These are phyloP conservation scores for Haematococcus lacustris DNA, from an alignment of 139 green algal genomes.

Conservation along the genomic window DNA sequence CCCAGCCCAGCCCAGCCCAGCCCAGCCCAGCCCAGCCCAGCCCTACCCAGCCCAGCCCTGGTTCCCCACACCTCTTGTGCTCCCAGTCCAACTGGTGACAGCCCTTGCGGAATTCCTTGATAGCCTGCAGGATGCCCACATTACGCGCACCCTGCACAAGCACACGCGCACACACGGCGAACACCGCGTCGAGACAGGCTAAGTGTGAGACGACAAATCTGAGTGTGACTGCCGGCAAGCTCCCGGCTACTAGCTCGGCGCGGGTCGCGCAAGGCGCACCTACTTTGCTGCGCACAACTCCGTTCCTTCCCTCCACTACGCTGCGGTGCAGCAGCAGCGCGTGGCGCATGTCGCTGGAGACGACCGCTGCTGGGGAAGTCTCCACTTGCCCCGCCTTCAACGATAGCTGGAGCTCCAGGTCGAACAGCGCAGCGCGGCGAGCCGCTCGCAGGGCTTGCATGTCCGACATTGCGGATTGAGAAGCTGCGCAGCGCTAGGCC, in stretches of 20 bases:
- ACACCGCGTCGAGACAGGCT: no score
- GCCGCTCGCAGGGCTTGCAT: conserved; percentile 10
- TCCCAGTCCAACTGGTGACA: conserved; percentile 72
- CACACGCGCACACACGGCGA: no score
- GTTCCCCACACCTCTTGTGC: conserved; percentile 25
- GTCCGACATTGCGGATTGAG: no score
- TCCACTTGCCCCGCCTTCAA: conserved; percentile 58
- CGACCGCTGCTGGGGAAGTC: not conserved
- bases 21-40: no score
- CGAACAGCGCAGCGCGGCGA: conserved; percentile 20
- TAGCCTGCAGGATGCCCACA: conserved; percentile 49
- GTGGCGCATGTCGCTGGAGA: conserved; percentile 18
- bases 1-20: no score
- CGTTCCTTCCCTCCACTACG: conserved; percentile 48
- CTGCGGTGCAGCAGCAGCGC: conserved; percentile 37
- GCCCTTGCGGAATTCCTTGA: conserved; percentile 75
- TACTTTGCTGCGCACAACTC: conserved; percentile 18
- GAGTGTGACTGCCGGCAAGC: no score
- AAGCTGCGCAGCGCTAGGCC: no score
- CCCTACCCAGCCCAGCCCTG: no score
- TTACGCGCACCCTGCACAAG: conserved; percentile 18
- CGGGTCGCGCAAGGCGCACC: no score
- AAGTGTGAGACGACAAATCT: no score
- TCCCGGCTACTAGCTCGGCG: no score
- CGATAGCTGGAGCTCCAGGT: conserved; percentile 45